Conservation (phyloP, 176 grass and related monocot species). For the Lolium multiflorum region DNA sequence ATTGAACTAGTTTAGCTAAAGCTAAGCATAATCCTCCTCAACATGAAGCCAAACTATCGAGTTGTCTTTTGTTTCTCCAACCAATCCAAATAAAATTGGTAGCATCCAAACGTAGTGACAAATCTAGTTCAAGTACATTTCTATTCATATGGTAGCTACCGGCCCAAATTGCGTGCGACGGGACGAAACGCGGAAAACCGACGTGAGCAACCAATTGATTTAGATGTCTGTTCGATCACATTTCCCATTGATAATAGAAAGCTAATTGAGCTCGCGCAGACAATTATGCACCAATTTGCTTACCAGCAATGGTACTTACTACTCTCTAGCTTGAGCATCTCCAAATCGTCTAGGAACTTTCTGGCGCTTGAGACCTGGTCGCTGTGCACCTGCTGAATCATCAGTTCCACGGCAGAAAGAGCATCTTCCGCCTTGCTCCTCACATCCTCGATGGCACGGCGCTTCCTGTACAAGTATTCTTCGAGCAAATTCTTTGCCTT, state of each 20-base stretch:
- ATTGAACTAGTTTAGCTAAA: too few species aligned
- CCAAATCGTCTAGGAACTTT: constrained; percentile 18
- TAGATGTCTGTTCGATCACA: not conserved
- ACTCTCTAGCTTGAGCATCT: not conserved
- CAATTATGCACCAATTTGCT: not conserved
- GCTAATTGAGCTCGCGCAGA: not conserved
- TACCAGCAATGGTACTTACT: too few species aligned
- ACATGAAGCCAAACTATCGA: too few species aligned
- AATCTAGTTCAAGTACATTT: too few species aligned
- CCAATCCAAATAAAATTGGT: too few species aligned
- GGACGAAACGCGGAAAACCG: too few species aligned
- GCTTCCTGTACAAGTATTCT: constrained; percentile 5
- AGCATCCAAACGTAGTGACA: too few species aligned
- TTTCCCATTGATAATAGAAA: not conserved
- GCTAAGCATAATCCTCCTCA: too few species aligned
- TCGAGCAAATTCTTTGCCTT: constrained; percentile 41
- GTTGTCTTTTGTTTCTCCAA: too few species aligned
- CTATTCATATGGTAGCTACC: too few species aligned
- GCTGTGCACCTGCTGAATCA: constrained; percentile 2
- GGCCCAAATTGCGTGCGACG: too few species aligned
- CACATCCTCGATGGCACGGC: not conserved
- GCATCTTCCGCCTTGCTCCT: constrained; percentile 5
- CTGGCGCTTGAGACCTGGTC: not conserved
- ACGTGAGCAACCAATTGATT: too few species aligned
- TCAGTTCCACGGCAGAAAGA: not conserved